A percentile compares a stretch with the other conserved stretches of the same genome.
These are phyloP conservation scores for Lanmaoa pseudosensibilis DNA, from an alignment of 768 basidiomycete genomes.

Conservation along the genomic window DNA sequence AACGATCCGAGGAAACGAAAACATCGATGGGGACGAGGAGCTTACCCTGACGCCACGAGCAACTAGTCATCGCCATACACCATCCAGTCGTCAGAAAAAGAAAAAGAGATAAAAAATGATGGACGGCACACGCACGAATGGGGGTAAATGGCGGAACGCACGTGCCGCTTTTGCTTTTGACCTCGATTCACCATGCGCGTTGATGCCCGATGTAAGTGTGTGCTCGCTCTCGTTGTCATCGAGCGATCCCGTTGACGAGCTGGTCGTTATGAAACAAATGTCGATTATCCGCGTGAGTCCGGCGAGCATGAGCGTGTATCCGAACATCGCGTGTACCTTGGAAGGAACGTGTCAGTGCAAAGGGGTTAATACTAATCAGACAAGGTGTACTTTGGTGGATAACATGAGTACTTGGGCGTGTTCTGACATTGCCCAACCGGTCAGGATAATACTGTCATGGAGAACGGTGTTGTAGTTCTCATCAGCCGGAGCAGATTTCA, in stretches of 20 bases:
- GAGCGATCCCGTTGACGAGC: slow-evolving; percentile 24
- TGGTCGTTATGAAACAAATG: slow-evolving; percentile 69
- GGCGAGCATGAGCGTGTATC: slow-evolving; percentile 82
- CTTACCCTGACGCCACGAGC: slow-evolving; percentile 71
- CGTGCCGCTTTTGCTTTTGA: slow-evolving; percentile 41
- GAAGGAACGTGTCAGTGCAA: neutral
- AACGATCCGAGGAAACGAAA: neutral
- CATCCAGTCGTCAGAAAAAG: slow-evolving; percentile 1
- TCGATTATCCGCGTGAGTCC: slow-evolving; percentile 80
- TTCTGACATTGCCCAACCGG: slow-evolving; percentile 93
- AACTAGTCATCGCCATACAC: slow-evolving; percentile 41
- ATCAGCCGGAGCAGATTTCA: neutral
- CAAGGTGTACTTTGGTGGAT: slow-evolving; percentile 66
- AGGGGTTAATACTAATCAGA: neutral
- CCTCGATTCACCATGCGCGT: slow-evolving; percentile 17
- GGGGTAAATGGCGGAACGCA: slow-evolving; percentile 84
- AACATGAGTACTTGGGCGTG: slow-evolving; percentile 84
- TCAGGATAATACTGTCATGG: slow-evolving; percentile 69
- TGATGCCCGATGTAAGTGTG: slow-evolving; percentile 49
- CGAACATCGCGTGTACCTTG: slow-evolving; percentile 82
- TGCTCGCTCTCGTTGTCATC: slow-evolving; percentile 68
- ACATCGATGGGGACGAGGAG: neutral
- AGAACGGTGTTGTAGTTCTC: neutral
- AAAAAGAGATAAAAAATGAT: neutral
- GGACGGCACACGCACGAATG: slow-evolving; percentile 64